Base-by-base conservation (phyloP, 129 eudicot species). In the Flaveria bidentis region DNA sequence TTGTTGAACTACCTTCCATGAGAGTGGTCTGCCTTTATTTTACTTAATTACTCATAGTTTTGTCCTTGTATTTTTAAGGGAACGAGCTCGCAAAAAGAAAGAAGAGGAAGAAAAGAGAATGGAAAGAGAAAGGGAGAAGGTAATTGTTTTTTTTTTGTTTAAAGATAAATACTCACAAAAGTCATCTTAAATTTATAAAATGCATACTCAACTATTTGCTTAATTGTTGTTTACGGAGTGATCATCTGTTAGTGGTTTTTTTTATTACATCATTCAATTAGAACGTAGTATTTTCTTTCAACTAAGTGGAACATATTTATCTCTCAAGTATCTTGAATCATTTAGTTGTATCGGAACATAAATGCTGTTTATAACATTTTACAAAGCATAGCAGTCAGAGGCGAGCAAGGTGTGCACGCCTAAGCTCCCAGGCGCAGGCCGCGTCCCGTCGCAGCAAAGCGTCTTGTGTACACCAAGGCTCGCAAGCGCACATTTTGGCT, bases 41-140 rank as follows among this genome's bases (percentile, higher is more conserved):
- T 73, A 15, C 46, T 22, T 67, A 1, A 15, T 45, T 66, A 66
- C 73, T 67, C 58, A 56, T 57, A 45, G n/a, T 13, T 74, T 67
- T 72, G 23, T 61, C 8, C 4, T 60, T 71, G 50, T 76, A 55
- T 70, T 75, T 75, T 50, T 22, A 65, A 91, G 97, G 84, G 96
- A 91, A 77, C 78, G 90, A 62, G 97, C 96, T 76, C 93, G 91
- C 47, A 87, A 87, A 79, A 88, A 87, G 91, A 88, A 87, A 81
- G 97, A 94, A 85, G 97, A 94, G 88, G 96, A 91, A 83, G 99
- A 94, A 77, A 91, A 85, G 80, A 87, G 80, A 89, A 87, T 79
- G 90, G 99, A 94, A 91, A 89, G 92, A 83, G 97, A 91, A 76
- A 85, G 93, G 70, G 99, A 91, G 80, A 94, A 94, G 99, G 99